phyloP scores from a whole-genome alignment of 2,329 filamentous ascomycete species.

The Byssochlamys sp. region DNA sequence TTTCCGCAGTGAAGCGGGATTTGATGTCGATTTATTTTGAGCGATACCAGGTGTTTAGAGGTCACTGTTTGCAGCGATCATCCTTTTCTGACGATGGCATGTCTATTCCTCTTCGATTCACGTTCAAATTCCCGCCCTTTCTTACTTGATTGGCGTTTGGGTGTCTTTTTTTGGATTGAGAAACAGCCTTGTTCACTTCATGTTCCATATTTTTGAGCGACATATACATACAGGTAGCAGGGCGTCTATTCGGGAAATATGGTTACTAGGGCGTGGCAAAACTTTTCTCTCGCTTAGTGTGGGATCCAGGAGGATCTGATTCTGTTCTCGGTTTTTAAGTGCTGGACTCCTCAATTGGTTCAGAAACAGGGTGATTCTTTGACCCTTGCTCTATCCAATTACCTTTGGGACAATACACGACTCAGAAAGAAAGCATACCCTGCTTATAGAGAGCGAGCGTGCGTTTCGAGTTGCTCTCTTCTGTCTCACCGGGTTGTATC shows the following conservation, averaged over 20 bases:
- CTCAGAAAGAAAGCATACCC: background rate
- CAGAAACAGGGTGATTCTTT: background rate
- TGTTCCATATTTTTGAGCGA: background rate
- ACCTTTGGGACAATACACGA: background rate
- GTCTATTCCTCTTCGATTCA: background rate
- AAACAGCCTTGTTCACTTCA: background rate
- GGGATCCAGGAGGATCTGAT: background rate
- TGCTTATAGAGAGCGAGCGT: background rate
- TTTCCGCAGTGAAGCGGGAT: background rate
- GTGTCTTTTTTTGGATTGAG: background rate
- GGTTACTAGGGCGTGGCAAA: background rate
- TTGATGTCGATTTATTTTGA: background rate
- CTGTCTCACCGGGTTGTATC: background rate
- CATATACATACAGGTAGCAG: background rate
- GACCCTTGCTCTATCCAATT: background rate
- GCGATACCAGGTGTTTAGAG: background rate
- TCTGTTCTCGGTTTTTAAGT: background rate
- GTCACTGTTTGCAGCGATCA: background rate
- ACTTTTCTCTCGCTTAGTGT: background rate
- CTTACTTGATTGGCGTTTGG: background rate
- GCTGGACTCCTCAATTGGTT: background rate
- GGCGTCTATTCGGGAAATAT: background rate
- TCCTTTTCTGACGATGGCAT: background rate
- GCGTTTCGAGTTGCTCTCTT: background rate
- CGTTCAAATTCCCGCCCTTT: background rate